These are phyloP conservation scores for Apium graveolens DNA, from an alignment of 129 eudicot species.

Conservation along the genomic window DNA sequence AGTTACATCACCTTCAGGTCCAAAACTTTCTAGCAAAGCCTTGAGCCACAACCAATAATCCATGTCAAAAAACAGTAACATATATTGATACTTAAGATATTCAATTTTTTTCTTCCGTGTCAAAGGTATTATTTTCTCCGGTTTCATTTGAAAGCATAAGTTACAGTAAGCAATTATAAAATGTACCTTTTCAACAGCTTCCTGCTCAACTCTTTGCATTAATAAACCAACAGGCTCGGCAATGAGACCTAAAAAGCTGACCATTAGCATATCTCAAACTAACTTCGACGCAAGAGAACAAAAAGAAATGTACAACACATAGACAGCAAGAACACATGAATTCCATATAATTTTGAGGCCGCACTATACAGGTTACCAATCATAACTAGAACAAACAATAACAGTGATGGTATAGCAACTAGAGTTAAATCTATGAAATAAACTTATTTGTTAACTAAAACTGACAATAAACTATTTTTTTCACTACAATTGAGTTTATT, in stretches of 20 bases:
- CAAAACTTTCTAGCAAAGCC: slow-evolving; percentile 71
- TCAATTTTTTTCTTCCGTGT: neutral
- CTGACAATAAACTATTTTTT: neutral
- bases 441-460: neutral
- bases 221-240: slow-evolving; percentile 47
- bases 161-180: neutral
- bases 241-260: slow-evolving; percentile 48
- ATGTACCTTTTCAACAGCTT: slow-evolving; percentile 62
- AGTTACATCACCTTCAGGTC: slow-evolving; percentile 26
- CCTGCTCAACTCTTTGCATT: slow-evolving; percentile 68
- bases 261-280: neutral
- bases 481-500: neutral
- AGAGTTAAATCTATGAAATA: too few species aligned
- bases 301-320: neutral
- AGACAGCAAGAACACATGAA: neutral
- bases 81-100: neutral
- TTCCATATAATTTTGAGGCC: neutral
- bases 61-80: slow-evolving; percentile 9
- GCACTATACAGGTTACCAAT: neutral
- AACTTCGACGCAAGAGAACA: neutral
- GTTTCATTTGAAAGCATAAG: neutral
- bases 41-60: slow-evolving; percentile 21
- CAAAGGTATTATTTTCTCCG: neutral
- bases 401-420: too few species aligned
- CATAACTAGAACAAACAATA: neutral